Conservation (phyloP, 768 basidiomycete genomes). For the Termitomyces sp. region DNA sequence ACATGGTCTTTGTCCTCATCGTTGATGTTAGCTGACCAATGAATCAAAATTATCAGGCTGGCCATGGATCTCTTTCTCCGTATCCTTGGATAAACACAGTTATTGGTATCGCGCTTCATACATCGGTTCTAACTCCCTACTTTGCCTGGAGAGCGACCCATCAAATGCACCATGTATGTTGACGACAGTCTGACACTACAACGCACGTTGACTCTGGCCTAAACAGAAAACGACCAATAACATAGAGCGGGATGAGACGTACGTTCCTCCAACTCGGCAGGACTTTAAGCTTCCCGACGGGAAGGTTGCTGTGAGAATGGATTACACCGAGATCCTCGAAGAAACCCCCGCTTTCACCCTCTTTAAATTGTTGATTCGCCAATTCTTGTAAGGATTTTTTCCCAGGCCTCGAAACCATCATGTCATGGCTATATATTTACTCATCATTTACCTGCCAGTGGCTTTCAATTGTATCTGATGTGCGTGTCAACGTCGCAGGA, state of each 20-base stretch:
- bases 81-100: slow-evolving; percentile 29
- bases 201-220: background rate
- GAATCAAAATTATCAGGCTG: slow-evolving; percentile 29
- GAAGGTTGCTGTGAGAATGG: slow-evolving; percentile 32
- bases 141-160: slow-evolving; percentile 67
- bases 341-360: slow-evolving; percentile 48
- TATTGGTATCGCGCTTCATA: slow-evolving; percentile 38
- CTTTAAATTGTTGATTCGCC: slow-evolving; percentile 41
- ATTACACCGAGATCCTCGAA: slow-evolving; percentile 43
- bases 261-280: slow-evolving; percentile 43
- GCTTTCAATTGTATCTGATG: slow-evolving; percentile 43
- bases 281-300: slow-evolving; percentile 41
- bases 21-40: background rate
- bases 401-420: background rate
- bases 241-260: slow-evolving; percentile 73
- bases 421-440: background rate
- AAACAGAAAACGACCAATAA: slow-evolving; percentile 39
- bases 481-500: slow-evolving; percentile 12
- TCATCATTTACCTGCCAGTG: slow-evolving; percentile 22
- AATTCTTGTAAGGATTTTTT: slow-evolving; percentile 37
- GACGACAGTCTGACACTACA: background rate
- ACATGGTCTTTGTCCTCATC: background rate
- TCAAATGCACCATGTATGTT: slow-evolving; percentile 56
- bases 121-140: slow-evolving; percentile 50
- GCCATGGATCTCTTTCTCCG: slow-evolving; percentile 44